A percentile compares a stretch with the other conserved stretches of the same genome.
Conservation (phyloP, 768 basidiomycete genomes). For the Thelephora ganbajun region DNA sequence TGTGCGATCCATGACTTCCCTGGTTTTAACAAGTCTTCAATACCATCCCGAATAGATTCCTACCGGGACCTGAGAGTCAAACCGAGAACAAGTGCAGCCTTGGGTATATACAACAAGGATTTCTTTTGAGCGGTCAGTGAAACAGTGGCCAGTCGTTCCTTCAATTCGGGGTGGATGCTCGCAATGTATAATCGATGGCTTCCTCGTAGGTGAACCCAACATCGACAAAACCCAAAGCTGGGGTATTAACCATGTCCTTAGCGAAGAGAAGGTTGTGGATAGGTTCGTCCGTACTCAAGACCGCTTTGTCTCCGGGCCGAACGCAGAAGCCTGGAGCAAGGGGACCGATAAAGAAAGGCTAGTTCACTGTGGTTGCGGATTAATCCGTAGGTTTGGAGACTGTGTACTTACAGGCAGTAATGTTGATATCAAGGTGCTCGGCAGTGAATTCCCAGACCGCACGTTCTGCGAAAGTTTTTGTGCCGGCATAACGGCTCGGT, state of each 20-base stretch:
- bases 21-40: not conserved
- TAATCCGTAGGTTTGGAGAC: not conserved
- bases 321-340: constrained; percentile 6
- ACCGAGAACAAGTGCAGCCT: not conserved
- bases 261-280: constrained; percentile 3
- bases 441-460: constrained; percentile 13
- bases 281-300: constrained; percentile 4
- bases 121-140: not conserved
- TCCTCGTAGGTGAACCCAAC: constrained; percentile 10
- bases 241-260: not conserved
- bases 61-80: not conserved
- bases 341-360: constrained; percentile 6
- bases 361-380: constrained; percentile 5
- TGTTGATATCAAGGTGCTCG: constrained; percentile 12
- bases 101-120: not conserved
- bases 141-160: constrained; percentile 1
- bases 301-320: not conserved
- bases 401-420: constrained; percentile 10
- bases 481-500: constrained; percentile 1
- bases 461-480: constrained; percentile 21
- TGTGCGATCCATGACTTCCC: not conserved
- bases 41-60: not conserved
- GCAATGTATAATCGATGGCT: constrained; percentile 1
- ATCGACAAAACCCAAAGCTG: constrained; percentile 8
- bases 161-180: constrained; percentile 6